A percentile compares a stretch with the other conserved stretches of the same genome.
Conservation (phyloP, 1,139 yeast genomes). For the Scheffersomyces parashehatae region DNA sequence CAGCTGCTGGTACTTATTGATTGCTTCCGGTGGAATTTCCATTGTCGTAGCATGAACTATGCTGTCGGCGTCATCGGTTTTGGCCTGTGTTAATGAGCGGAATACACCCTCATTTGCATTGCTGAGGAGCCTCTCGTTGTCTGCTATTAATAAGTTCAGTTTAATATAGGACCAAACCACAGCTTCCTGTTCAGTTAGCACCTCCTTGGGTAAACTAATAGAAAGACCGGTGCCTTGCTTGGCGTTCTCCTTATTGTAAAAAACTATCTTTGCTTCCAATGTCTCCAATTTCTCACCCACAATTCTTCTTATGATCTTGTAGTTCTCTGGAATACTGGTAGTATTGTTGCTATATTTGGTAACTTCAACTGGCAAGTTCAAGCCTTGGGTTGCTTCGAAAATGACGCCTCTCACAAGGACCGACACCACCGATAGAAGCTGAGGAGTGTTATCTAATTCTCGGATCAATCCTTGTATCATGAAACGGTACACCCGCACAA, state of each 20-base stretch:
- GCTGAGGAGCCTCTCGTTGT: too few species aligned
- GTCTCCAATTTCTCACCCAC: conserved; percentile 14
- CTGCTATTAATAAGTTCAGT: too few species aligned
- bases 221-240: not conserved
- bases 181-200: too few species aligned
- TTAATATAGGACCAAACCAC: too few species aligned
- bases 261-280: conserved; percentile 6
- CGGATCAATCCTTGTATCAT: conserved; percentile 4
- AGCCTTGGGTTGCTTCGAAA: conserved; percentile 20
- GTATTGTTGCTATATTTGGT: conserved; percentile 9
- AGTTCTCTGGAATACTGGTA: conserved; percentile 24
- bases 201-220: too few species aligned
- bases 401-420: conserved; percentile 26
- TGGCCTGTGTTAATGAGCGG: too few species aligned
- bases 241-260: conserved; percentile 2
- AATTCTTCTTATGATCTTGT: conserved; percentile 27
- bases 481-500: conserved; percentile 5
- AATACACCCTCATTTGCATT: too few species aligned
- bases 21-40: conserved; percentile 1
- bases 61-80: too few species aligned
- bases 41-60: too few species aligned
- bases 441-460: conserved; percentile 2
- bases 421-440: conserved; percentile 5
- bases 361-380: conserved; percentile 25
- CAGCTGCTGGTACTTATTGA: conserved; percentile 4